Conservation (phyloP, 164 flowering plant genomes). For the Vitis rupestris region DNA sequence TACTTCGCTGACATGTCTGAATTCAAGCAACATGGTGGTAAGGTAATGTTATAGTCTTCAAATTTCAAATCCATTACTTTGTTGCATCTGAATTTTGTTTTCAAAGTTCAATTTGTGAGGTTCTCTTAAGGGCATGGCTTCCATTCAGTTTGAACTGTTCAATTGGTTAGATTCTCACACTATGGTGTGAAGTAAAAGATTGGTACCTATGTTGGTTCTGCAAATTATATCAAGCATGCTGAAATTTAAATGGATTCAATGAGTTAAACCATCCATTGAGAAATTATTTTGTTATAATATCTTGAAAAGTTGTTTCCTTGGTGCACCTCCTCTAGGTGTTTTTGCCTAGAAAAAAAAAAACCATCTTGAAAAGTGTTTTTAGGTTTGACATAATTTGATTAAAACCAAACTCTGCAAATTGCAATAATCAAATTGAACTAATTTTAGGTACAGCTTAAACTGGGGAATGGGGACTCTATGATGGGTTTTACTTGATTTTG, state of each 20-base stretch:
- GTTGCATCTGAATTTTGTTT: background rate
- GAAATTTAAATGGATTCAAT: too few species aligned
- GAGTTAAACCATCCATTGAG: too few species aligned
- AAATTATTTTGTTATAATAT: too few species aligned
- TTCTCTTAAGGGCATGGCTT: background rate
- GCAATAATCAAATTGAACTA: background rate
- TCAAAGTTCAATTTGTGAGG: background rate
- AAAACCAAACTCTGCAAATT: background rate
- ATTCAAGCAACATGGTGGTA: conserved; percentile 86
- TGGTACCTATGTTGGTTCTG: too few species aligned
- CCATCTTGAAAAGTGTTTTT: too few species aligned
- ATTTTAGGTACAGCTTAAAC: too few species aligned
- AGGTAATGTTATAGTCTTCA: conserved; percentile 42
- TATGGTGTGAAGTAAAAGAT: background rate
- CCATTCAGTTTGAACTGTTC: background rate
- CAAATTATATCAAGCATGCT: too few species aligned
- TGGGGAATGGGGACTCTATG: too few species aligned
- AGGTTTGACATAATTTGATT: background rate
- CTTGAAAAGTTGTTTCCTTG: too few species aligned
- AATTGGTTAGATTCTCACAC: background rate
- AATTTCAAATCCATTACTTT: background rate
- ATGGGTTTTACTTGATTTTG: too few species aligned
- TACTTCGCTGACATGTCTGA: conserved; percentile 86
- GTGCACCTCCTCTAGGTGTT: too few species aligned
- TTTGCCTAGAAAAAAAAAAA: too few species aligned